phyloP scores from a whole-genome alignment of 805 yeast species.

The Barnettozyma sucrosica region DNA sequence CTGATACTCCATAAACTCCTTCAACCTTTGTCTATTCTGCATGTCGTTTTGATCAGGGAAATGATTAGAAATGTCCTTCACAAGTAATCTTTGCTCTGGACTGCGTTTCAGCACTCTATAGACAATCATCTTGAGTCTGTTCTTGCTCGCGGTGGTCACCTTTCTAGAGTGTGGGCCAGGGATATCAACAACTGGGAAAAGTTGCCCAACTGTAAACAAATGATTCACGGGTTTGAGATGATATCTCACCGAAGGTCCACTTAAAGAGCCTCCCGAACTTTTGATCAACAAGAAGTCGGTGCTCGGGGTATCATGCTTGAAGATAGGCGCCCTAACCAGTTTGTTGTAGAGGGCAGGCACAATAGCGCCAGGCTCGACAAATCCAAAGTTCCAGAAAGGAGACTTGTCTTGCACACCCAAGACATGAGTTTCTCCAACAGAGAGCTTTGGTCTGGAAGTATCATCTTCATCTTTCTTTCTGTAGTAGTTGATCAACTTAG shows the following conservation, averaged over 20 bases:
- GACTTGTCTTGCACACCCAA: conserved; percentile 94
- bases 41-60: conserved; percentile 97
- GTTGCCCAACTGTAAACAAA: conserved; percentile 84
- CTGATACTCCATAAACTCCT: conserved; percentile 97
- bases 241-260: conserved; percentile 53
- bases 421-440: conserved; percentile 92
- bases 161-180: conserved; percentile 98
- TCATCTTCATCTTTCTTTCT: conserved; percentile 80
- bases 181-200: conserved; percentile 86
- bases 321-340: conserved; percentile 88
- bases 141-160: conserved; percentile 88
- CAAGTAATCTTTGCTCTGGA: conserved; percentile 68
- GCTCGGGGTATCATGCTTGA: conserved; percentile 68
- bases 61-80: conserved; percentile 82
- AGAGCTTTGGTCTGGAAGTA: conserved; percentile 75
- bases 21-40: conserved; percentile 92
- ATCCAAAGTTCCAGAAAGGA: conserved; percentile 98
- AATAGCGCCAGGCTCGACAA: conserved; percentile 88
- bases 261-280: conserved; percentile 71
- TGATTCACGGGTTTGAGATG: conserved; percentile 65
- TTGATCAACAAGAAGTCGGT: conserved; percentile 82
- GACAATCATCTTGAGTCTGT: conserved; percentile 89
- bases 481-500: conserved; percentile 87
- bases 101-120: conserved; percentile 76
- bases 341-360: conserved; percentile 93